Evolutionary conservation across 129 eudicot genomes (phyloP).

Genomic region (Helianthus annuus): HanXRQr2.0-SUNRISE NC_035434.2:100465461-100465960

Average conservation of each 20-base stretch:
- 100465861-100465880: conserved; percentile 16
- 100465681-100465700: conserved; percentile 22
- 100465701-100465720: conserved; percentile 14
- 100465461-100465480: conserved; percentile 40
- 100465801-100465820: conserved; percentile 45
- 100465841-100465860: not conserved
- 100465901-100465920: conserved; percentile 32
- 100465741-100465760: not conserved
- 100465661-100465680: conserved; percentile 46
- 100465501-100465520: conserved; percentile 4
- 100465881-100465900: conserved; percentile 6
- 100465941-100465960: conserved; percentile 96
- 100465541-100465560: conserved; percentile 27
- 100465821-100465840: conserved; percentile 20
- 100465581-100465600: conserved; percentile 6
- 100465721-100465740: conserved; percentile 15
- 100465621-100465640: conserved; percentile 34
- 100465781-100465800: conserved; percentile 20
- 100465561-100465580: conserved; percentile 18
- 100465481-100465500: conserved; percentile 38
- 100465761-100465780: conserved; percentile 11
- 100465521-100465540: conserved; percentile 30
- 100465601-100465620: conserved; percentile 14
- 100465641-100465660: conserved; percentile 39
- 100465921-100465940: conserved; percentile 84